Evolutionary conservation across 257 asterid genomes (phyloP).

Genomic region (Gentiana dahurica): DNA sequence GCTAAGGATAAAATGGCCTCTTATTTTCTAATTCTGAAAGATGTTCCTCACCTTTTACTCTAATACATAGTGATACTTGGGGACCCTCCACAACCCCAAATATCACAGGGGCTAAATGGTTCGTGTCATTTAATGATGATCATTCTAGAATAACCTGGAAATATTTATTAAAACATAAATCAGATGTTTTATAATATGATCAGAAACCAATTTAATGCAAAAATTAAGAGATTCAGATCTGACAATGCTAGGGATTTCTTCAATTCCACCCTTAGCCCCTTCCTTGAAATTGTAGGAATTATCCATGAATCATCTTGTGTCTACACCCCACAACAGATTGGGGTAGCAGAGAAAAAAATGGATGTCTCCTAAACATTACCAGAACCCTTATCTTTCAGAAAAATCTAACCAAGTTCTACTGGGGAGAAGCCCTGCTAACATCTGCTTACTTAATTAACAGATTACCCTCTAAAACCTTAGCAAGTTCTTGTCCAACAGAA

Average conservation of each 20-base stretch:
- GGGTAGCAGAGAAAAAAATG: not conserved
- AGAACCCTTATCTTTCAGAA: not conserved
- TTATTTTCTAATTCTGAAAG: not conserved
- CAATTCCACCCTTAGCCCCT: not conserved
- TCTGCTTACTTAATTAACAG: too few relatives aligned
- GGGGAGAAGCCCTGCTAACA: too few relatives aligned
- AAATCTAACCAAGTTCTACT: not conserved
- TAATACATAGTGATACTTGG: constrained; percentile 1
- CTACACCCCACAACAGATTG: constrained; percentile 1
- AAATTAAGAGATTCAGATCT: not conserved
- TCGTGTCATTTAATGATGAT: constrained; percentile 1
- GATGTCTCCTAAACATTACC: not conserved
- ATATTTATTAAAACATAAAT: constrained; percentile 5
- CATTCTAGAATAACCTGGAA: not conserved
- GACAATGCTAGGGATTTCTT: constrained; percentile 5
- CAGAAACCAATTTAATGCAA: not conserved
- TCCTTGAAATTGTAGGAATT: not conserved
- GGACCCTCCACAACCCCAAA: not conserved
- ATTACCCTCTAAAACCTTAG: too few relatives aligned
- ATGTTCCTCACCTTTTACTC: not conserved
- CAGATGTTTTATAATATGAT: constrained; percentile 1
- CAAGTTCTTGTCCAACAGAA: too few relatives aligned
- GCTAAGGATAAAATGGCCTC: not conserved
- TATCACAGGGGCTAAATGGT: not conserved
- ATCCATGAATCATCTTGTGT: constrained; percentile 6